Evolutionary conservation across 2,329 filamentous ascomycete species (phyloP).

Genomic region (Penicillium janthinellum): DNA sequence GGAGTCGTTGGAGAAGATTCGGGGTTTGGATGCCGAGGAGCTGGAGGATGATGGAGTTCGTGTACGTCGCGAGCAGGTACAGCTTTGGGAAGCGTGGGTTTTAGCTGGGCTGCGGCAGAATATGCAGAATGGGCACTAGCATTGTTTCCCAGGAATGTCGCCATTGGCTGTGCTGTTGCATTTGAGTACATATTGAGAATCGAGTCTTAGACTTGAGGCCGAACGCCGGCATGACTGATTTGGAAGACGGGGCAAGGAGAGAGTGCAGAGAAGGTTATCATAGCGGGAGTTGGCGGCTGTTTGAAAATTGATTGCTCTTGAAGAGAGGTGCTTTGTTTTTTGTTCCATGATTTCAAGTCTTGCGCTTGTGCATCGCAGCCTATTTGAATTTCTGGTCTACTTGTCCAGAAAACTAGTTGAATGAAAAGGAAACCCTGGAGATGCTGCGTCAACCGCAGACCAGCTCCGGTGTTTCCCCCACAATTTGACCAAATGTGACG

Average conservation of each 20-base stretch:
- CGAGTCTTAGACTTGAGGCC: neutral
- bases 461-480: no score
- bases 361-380: neutral
- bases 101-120: constrained; percentile 25
- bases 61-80: constrained; percentile 36
- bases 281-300: constrained; percentile 19
- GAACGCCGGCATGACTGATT: neutral
- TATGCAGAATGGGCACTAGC: neutral
- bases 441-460: no score
- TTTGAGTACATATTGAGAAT: neutral
- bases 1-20: constrained; percentile 27
- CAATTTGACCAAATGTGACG: no score
- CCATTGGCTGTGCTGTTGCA: neutral
- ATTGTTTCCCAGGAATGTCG: neutral
- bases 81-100: constrained; percentile 45
- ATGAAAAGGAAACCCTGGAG: no score
- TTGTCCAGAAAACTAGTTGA: no score
- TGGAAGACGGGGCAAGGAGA: neutral
- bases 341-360: no score
- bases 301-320: constrained; percentile 7
- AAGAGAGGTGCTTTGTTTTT: neutral
- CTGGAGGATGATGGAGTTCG: constrained; percentile 41
- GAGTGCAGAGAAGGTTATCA: neutral
- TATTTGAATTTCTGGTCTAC: neutral
- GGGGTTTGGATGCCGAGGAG: constrained; percentile 33